Conservation (phyloP, 106 monocot genomes). For the Dioscorea dumetorum region DNA sequence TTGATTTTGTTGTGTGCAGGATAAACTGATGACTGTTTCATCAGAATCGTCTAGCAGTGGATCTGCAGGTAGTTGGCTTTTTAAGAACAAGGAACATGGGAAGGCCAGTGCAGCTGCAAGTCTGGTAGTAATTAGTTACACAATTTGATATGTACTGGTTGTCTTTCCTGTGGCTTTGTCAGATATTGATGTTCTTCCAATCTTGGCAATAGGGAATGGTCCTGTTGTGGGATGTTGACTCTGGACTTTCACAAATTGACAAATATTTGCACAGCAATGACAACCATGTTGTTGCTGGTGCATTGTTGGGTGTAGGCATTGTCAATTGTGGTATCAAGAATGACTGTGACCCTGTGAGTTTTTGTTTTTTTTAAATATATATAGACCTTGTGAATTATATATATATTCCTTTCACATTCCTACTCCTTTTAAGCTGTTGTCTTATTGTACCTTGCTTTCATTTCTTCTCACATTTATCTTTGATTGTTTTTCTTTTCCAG, state of each 20-base stretch:
- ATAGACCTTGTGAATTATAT: too few relatives aligned
- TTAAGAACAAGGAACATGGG: conserved; percentile 98
- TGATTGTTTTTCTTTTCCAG: conserved; percentile 23
- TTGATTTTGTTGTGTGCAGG: conserved; percentile 33
- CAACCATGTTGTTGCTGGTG: conserved; percentile 89
- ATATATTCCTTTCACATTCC: background rate
- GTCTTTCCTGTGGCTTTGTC: background rate
- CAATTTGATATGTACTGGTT: background rate
- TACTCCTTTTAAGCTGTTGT: too few relatives aligned
- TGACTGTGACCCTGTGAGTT: conserved; percentile 90
- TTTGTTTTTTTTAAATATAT: background rate
- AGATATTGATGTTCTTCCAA: conserved; percentile 12
- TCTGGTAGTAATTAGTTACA: conserved; percentile 43
- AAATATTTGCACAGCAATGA: conserved; percentile 91
- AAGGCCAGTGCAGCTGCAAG: conserved; percentile 97
- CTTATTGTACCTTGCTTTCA: background rate
- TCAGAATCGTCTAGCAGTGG: conserved; percentile 76
- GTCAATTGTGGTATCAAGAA: conserved; percentile 90
- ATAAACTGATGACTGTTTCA: conserved; percentile 84
- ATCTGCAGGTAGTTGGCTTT: conserved; percentile 69
- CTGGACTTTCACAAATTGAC: conserved; percentile 87
- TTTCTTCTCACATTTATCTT: background rate
- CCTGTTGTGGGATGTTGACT: conserved; percentile 93
- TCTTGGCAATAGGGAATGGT: conserved; percentile 75
- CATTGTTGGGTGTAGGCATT: conserved; percentile 92